These are phyloP conservation scores for Keqinozyma sinolaborantium DNA, from an alignment of 1,139 yeast genomes.

Conservation along the genomic window DNA sequence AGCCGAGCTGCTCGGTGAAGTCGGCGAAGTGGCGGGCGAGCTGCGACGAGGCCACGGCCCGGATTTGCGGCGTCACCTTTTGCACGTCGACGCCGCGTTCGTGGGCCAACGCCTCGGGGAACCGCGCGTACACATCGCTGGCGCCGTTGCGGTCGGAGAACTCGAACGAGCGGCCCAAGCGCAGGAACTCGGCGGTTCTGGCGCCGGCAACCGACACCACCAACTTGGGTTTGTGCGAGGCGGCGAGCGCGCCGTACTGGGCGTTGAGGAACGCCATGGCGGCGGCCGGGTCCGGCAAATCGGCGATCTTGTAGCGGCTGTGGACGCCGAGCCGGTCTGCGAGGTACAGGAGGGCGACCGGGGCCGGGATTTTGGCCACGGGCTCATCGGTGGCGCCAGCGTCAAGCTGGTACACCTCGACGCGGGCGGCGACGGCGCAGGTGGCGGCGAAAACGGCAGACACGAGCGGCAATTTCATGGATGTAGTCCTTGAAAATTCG, in stretches of 20 bases:
- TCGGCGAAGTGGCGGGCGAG: slow-evolving; percentile 33
- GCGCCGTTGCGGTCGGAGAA: slow-evolving; percentile 2
- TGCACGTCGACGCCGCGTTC: too few species aligned
- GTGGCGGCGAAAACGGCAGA: not conserved
- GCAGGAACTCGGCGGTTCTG: slow-evolving; percentile 1
- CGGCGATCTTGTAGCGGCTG: slow-evolving; percentile 28
- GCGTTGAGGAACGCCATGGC: slow-evolving; percentile 24
- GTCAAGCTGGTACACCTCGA: slow-evolving; percentile 18
- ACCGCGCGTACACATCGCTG: too few species aligned
- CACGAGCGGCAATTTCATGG: not conserved
- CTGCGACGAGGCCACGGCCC: slow-evolving; percentile 24
- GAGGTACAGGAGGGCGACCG: slow-evolving; percentile 28
- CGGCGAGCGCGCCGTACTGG: slow-evolving; percentile 12
- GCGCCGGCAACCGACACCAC: slow-evolving; percentile 37
- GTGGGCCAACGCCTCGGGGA: too few species aligned
- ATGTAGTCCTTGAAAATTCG: not conserved
- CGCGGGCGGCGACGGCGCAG: not conserved
- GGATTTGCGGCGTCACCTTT: slow-evolving; percentile 36
- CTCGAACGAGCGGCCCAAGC: slow-evolving; percentile 4
- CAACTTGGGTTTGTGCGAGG: slow-evolving; percentile 23
- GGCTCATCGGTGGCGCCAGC: slow-evolving; percentile 4
- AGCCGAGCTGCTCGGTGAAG: slow-evolving; percentile 26
- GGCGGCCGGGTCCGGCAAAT: slow-evolving; percentile 15
- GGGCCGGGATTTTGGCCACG: slow-evolving; percentile 10
- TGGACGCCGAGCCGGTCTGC: slow-evolving; percentile 42